phyloP scores from a whole-genome alignment of 805 yeast species.

The Scheffersomyces amazonensis region DNA sequence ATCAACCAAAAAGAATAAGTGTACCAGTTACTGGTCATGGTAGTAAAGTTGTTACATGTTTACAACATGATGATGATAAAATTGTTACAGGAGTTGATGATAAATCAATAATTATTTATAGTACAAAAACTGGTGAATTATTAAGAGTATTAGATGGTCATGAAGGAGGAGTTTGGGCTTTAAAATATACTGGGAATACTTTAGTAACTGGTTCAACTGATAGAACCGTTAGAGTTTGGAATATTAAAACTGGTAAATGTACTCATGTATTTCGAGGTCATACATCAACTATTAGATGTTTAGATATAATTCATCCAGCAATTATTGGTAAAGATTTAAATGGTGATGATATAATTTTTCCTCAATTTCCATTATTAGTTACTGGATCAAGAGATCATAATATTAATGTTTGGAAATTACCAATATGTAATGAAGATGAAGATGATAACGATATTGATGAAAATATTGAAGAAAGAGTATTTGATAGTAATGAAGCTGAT shows the following conservation, averaged over 20 bases:
- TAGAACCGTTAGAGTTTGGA: conserved; percentile 92
- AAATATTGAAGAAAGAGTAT: conserved; percentile 26
- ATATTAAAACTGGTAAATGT: conserved; percentile 76
- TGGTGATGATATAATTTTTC: conserved; percentile 55
- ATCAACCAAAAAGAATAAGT: conserved; percentile 64
- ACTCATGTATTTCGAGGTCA: conserved; percentile 92
- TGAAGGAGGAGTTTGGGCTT: conserved; percentile 98
- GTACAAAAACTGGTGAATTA: conserved; percentile 68
- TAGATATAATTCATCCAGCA: conserved; percentile 74
- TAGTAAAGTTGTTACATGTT: conserved; percentile 84
- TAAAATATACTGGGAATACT: conserved; percentile 79
- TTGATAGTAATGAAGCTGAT: conserved; percentile 33
- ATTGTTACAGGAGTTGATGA: conserved; percentile 94
- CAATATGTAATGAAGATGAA: conserved; percentile 41
- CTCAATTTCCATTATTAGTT: conserved; percentile 62
- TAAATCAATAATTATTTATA: conserved; percentile 74
- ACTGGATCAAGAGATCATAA: conserved; percentile 46
- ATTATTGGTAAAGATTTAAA: conserved; percentile 59
- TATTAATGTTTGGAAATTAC: conserved; percentile 52
- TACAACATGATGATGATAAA: conserved; percentile 87
- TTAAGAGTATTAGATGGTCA: conserved; percentile 73
- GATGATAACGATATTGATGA: conserved; percentile 27
- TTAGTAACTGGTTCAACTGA: conserved; percentile 94
- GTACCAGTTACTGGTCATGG: conserved; percentile 53
- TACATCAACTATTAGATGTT: conserved; percentile 87